Base-by-base conservation (phyloP, 306 rosid species). In the Datisca glomerata region DNA sequence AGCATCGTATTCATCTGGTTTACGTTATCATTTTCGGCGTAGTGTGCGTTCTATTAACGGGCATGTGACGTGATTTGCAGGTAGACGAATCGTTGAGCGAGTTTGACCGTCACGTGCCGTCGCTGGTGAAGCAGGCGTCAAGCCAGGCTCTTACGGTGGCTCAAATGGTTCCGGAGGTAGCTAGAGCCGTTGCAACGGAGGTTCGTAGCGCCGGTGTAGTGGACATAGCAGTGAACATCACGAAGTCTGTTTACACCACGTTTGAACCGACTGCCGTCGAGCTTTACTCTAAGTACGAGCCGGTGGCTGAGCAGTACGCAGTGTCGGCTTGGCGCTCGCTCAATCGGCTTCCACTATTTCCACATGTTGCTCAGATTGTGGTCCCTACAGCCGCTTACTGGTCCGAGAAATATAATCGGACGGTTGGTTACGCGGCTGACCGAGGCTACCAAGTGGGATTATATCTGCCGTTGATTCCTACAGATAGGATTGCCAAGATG, bases 311-410 rank as follows among this genome's bases (percentile, higher is more conserved):
- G 68, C 56, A 53, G 44, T 61, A 45, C 20, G 77, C 65, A 0
- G 73, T 57, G 7, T 32, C 68, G 48, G 70, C 59, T 29, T 69
- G 76, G 76, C 56, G 61, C n/a, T 14, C 47, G 49, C 25, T 74
- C 64, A 74, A 69, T 21, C 68, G 59, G 41, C 65, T 74, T 11
- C 77, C 71, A 2, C 24, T 74, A 13, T 54, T 74, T 24, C 67
- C 65, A 0, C 65, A 56, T 7, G 65, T 58, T 51, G 64, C 67
- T 37, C 73, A 65, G 43, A 54, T 60, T 1, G 47, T 36, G 35
- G 53, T 69, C 18, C 73, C 76, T 7, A 68, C 69, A 44, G 77
- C 70, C 8, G 49, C 68, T 3, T 25, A 57, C 36, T 69, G 74
- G 77, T 41, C 65, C 3, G 71, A 55, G n/a, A 57, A 24, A 65